phyloP scores from a whole-genome alignment of 768 basidiomycete genomes.

The Gymnopilus junonius region DNA sequence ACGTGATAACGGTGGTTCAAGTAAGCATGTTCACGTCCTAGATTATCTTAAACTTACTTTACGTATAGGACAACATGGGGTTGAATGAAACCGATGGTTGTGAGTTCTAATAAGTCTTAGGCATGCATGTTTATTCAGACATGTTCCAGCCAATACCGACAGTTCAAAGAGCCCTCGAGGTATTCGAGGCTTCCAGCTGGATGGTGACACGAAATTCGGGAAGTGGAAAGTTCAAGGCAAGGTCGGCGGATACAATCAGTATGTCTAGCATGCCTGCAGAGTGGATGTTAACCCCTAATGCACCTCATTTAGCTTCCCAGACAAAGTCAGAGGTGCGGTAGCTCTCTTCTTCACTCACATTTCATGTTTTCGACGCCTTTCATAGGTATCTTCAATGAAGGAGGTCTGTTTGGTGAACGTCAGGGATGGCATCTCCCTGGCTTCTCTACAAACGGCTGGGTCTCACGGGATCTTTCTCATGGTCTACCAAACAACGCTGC shows the following conservation, averaged over 20 bases:
- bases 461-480: slow-evolving; percentile 51
- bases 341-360: neutral
- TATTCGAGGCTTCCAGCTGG: slow-evolving; percentile 75
- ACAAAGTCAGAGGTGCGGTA: slow-evolving; percentile 58
- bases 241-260: slow-evolving; percentile 71
- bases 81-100: slow-evolving; percentile 62
- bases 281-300: neutral
- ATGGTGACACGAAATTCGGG: slow-evolving; percentile 55
- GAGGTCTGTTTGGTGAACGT: slow-evolving; percentile 73
- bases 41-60: neutral
- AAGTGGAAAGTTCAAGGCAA: slow-evolving; percentile 80
- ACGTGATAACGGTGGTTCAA: slow-evolving; percentile 80
- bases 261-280: slow-evolving; percentile 21
- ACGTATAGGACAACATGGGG: slow-evolving; percentile 76
- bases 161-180: slow-evolving; percentile 77
- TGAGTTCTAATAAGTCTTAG: slow-evolving; percentile 24
- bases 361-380: neutral
- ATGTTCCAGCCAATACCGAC: slow-evolving; percentile 43
- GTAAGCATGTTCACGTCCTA: slow-evolving; percentile 35
- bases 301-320: slow-evolving; percentile 59
- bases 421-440: slow-evolving; percentile 77
- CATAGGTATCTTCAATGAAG: slow-evolving; percentile 68
- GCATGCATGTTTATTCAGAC: neutral
- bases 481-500: slow-evolving; percentile 63
- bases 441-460: slow-evolving; percentile 69